phyloP scores from a whole-genome alignment of 2,329 filamentous ascomycete species.

The Arthroderma sp. region DNA sequence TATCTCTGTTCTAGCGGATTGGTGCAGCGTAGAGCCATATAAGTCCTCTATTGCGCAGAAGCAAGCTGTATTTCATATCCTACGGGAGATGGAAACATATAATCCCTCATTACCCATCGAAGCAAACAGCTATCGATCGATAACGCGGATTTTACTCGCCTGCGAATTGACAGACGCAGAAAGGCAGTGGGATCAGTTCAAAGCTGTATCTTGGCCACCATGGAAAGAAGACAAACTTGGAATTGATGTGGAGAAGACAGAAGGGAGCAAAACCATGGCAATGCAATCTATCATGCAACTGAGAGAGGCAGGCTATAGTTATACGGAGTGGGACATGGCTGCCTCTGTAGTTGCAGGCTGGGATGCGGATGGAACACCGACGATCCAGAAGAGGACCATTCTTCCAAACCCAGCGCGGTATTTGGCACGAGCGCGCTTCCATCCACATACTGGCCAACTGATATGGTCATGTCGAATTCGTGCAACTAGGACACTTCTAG shows the following conservation, averaged over 20 bases:
- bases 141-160: constrained; percentile 45
- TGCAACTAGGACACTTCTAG: constrained; percentile 48
- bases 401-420: constrained; percentile 18
- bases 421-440: not conserved
- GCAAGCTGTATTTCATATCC: constrained; percentile 45
- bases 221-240: constrained; percentile 52
- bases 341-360: constrained; percentile 47
- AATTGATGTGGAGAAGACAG: constrained; percentile 47
- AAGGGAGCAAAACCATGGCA: constrained; percentile 47
- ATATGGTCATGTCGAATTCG: constrained; percentile 48
- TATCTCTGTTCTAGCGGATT: constrained; percentile 39
- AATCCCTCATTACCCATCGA: constrained; percentile 45
- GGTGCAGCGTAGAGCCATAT: constrained; percentile 40
- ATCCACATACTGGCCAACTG: constrained; percentile 10
- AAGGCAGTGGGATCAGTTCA: constrained; percentile 46
- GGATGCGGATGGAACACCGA: constrained; percentile 52
- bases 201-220: constrained; percentile 52
- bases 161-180: constrained; percentile 46
- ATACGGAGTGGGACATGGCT: constrained; percentile 41
- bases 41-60: constrained; percentile 40
- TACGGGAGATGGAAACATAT: constrained; percentile 45
- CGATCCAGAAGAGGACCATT: constrained; percentile 47
- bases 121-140: constrained; percentile 46
- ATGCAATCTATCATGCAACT: constrained; percentile 44
- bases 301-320: constrained; percentile 47